These are phyloP conservation scores for Toxoplasma gondii DNA, from an alignment of 169 alveolate genomes.

Conservation along the genomic window DNA sequence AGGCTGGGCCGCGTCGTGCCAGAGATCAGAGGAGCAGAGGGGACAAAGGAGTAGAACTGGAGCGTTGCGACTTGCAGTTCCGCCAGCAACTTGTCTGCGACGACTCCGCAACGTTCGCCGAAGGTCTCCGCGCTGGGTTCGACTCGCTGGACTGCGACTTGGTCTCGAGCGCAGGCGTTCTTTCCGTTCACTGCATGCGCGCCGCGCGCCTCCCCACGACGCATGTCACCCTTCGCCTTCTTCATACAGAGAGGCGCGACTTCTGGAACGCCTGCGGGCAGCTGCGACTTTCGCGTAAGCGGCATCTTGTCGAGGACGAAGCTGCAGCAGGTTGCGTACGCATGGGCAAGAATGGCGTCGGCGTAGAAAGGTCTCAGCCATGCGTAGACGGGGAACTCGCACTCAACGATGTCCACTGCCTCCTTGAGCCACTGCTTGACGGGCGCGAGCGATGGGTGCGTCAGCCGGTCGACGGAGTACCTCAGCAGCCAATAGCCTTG, in stretches of 20 bases:
- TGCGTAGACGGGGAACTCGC: conserved; percentile 5
- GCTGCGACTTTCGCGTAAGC: neutral
- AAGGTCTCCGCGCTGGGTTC: too few relatives aligned
- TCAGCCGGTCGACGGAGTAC: conserved; percentile 78
- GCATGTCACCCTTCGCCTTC: neutral
- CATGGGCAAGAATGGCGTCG: conserved; percentile 8
- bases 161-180: neutral
- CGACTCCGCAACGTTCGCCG: neutral
- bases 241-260: neutral
- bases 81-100: conserved; percentile 50
- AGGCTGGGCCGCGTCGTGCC: conserved; percentile 75
- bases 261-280: neutral
- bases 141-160: neutral
- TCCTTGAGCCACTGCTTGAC: conserved; percentile 44
- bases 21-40: conserved; percentile 77
- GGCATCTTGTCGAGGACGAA: neutral
- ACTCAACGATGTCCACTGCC: neutral
- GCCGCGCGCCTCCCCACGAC: neutral
- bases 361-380: conserved; percentile 40
- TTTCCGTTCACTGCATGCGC: neutral
- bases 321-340: conserved; percentile 50
- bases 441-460: conserved; percentile 8
- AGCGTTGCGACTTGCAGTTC: conserved; percentile 67
- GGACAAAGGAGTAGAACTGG: conserved; percentile 79
- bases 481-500: conserved; percentile 90